Conservation (phyloP, 306 rosid species). For the Fragaria ananassa region DNA sequence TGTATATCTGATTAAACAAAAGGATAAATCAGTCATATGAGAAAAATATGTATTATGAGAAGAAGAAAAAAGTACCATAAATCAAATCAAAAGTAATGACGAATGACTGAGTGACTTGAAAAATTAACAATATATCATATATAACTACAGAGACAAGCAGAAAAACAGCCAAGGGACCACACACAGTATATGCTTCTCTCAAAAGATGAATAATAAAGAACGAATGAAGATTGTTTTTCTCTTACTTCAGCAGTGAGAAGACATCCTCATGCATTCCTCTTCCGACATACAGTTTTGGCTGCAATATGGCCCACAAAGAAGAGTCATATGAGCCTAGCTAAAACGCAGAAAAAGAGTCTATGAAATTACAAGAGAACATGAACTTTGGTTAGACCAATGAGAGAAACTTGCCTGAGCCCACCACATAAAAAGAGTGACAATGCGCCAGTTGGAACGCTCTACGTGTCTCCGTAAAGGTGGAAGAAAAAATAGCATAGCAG, state of each 20-base stretch:
- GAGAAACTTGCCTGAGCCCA: constrained; percentile 87
- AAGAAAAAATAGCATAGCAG: constrained; percentile 74
- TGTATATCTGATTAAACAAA: constrained; percentile 67
- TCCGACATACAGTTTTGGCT: constrained; percentile 90
- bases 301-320: constrained; percentile 43
- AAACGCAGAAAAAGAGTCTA: constrained; percentile 6
- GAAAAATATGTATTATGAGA: neutral
- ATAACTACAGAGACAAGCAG: constrained; percentile 1
- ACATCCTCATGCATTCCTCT: constrained; percentile 90
- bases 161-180: neutral
- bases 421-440: constrained; percentile 79
- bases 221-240: constrained; percentile 2
- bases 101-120: neutral
- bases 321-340: neutral
- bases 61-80: constrained; percentile 6
- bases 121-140: neutral
- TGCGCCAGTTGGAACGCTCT: constrained; percentile 74
- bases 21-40: constrained; percentile 16
- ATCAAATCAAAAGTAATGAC: constrained; percentile 11
- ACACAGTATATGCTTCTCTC: neutral
- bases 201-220: constrained; percentile 12
- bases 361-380: constrained; percentile 9
- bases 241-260: constrained; percentile 82
- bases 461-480: constrained; percentile 70
- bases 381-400: constrained; percentile 16